Percentiles rank a stretch among this genome's conserved stretches.
phyloP scores from a whole-genome alignment of 2,329 filamentous ascomycete species.

The Huntiella omanensis region DNA sequence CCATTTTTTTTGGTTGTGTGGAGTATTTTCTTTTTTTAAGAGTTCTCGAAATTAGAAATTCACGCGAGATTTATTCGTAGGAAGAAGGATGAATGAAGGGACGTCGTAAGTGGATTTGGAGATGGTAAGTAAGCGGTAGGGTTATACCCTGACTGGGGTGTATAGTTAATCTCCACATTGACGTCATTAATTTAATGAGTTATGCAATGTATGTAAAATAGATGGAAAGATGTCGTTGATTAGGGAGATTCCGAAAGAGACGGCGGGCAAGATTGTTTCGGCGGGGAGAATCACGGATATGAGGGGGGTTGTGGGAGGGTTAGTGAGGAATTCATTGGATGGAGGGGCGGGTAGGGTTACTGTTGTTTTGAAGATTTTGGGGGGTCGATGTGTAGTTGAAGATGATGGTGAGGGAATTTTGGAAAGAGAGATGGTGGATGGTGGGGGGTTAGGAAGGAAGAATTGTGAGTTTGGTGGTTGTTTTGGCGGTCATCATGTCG shows the following conservation, averaged over 20 bases:
- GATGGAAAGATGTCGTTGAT: too few species aligned
- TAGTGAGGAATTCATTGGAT: slow-evolving; percentile 74
- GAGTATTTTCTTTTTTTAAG: too few species aligned
- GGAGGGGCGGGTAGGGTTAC: slow-evolving; percentile 50
- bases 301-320: slow-evolving; percentile 48
- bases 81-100: not conserved
- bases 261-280: too few species aligned
- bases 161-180: too few species aligned
- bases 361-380: slow-evolving; percentile 53
- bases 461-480: slow-evolving; percentile 36
- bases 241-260: too few species aligned
- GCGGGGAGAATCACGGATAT: too few species aligned
- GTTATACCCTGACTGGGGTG: too few species aligned
- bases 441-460: slow-evolving; percentile 52
- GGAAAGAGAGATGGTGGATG: slow-evolving; percentile 49
- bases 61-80: not conserved
- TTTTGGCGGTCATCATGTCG: not conserved
- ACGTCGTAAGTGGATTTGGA: not conserved
- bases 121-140: not conserved
- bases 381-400: slow-evolving; percentile 61
- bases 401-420: slow-evolving; percentile 70
- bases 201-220: too few species aligned
- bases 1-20: too few species aligned
- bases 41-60: too few species aligned
- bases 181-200: too few species aligned